phyloP scores from a whole-genome alignment of 1,284 basidiomycete genomes.

The Cutaneotrichosporon daszewskae region DNA sequence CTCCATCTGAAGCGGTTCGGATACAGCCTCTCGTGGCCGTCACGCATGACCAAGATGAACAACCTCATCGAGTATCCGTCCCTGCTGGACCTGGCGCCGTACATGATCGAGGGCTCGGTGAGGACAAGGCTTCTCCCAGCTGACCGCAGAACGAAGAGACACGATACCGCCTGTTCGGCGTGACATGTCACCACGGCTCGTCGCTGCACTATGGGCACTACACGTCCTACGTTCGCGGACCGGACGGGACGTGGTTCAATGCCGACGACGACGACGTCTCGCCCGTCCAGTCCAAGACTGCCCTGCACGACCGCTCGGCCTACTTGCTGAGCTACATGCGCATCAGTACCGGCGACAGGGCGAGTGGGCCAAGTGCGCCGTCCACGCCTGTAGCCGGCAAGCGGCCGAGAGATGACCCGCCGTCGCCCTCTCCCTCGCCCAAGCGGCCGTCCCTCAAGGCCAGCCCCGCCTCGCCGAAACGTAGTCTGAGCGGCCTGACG shows the following conservation, averaged over 20 bases:
- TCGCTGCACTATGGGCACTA: constrained; percentile 97
- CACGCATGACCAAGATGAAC: constrained; percentile 77
- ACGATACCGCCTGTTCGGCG: constrained; percentile 80
- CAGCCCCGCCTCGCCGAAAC: background rate
- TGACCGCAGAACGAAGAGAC: constrained; percentile 54
- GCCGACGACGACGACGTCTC: constrained; percentile 86
- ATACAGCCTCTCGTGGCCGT: constrained; percentile 29
- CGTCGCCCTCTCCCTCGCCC: background rate
- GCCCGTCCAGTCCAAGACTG: constrained; percentile 44
- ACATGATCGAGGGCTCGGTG: constrained; percentile 72
- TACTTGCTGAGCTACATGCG: constrained; percentile 91
- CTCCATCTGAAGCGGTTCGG: constrained; percentile 93
- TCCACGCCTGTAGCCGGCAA: background rate
- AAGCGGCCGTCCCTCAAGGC: background rate
- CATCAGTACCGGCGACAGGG: constrained; percentile 13
- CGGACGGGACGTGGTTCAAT: constrained; percentile 72
- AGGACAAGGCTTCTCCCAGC: constrained; percentile 9
- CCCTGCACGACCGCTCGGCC: constrained; percentile 68
- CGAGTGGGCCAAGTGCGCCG: background rate
- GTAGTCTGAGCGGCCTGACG: background rate
- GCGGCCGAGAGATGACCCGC: background rate
- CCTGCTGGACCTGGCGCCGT: constrained; percentile 65
- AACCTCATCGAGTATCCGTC: constrained; percentile 74
- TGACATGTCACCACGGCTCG: constrained; percentile 87
- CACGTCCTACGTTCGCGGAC: constrained; percentile 74